Conservation (phyloP, 2,329 filamentous ascomycete species). For the Trichoderma cornu-damae region DNA sequence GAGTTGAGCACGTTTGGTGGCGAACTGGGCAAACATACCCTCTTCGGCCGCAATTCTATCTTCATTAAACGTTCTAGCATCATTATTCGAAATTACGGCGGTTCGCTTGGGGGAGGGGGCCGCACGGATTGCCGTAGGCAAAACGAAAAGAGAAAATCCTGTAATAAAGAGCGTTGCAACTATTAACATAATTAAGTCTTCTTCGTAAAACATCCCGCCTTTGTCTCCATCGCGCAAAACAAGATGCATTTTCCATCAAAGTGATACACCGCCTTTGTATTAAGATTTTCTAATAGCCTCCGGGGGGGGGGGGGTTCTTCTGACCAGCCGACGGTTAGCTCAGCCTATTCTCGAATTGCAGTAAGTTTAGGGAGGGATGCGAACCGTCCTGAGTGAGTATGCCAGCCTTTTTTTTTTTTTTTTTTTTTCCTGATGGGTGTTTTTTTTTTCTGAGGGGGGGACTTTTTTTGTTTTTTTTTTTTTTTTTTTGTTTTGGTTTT, state of each 20-base stretch:
- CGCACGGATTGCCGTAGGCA: background rate
- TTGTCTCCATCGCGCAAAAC: constrained; percentile 17
- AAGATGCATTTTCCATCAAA: constrained; percentile 17
- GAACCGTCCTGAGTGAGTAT: constrained; percentile 14
- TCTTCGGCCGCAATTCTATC: background rate
- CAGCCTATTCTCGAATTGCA: background rate
- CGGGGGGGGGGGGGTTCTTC: constrained; percentile 4
- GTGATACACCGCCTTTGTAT: constrained; percentile 7
- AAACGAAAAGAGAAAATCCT: constrained; percentile 17
- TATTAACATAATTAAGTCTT: constrained; percentile 19
- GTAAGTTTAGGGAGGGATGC: background rate
- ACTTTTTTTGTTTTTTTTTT: too few relatives aligned
- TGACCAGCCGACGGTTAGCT: constrained; percentile 7
- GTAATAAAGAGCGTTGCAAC: constrained; percentile 18
- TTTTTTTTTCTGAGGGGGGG: too few relatives aligned
- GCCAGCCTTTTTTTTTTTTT: constrained; percentile 23
- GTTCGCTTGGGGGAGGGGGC: background rate
- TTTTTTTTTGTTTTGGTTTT: too few relatives aligned
- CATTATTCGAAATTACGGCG: constrained; percentile 4
- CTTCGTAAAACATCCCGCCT: constrained; percentile 5
- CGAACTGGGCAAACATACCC: background rate
- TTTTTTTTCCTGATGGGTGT: too few relatives aligned
- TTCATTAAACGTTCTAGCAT: background rate
- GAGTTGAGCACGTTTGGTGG: background rate
- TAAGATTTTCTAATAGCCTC: constrained; percentile 5